These are phyloP conservation scores for Erodium moschatum DNA, from an alignment of 441 rosid species.

Conservation along the genomic window DNA sequence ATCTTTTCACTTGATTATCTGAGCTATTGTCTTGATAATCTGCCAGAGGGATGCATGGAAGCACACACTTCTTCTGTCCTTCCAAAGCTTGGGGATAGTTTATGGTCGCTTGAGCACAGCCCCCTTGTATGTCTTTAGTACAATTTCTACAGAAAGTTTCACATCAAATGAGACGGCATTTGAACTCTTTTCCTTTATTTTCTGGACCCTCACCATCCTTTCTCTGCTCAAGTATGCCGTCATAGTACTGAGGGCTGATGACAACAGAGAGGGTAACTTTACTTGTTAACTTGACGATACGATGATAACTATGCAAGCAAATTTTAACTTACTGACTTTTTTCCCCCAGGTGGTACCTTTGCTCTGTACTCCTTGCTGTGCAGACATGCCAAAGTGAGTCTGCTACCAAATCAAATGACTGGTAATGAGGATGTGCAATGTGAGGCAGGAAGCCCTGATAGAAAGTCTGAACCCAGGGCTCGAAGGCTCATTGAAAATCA, in stretches of 20 bases:
- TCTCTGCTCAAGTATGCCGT: conserved; percentile 45
- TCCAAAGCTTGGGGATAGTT: conserved; percentile 53
- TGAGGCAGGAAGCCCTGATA: conserved; percentile 25
- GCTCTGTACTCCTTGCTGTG: conserved; percentile 57
- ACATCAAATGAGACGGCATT: conserved; percentile 32
- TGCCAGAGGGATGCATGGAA: conserved; percentile 50
- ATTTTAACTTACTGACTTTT: conserved; percentile 11
- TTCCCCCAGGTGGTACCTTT: conserved; percentile 50
- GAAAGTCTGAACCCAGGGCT: conserved; percentile 34
- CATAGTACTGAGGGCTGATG: conserved; percentile 46
- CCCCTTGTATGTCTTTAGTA: conserved; percentile 50
- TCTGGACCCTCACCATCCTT: conserved; percentile 50
- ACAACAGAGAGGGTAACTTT: conserved; percentile 51
- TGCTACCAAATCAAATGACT: conserved; percentile 39
- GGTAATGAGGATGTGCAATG: conserved; percentile 23
- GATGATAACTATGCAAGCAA: not conserved
- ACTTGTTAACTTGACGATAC: not conserved
- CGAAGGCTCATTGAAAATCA: conserved; percentile 35
- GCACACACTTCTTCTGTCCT: conserved; percentile 38
- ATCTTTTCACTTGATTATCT: conserved; percentile 1
- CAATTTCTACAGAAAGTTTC: conserved; percentile 29
- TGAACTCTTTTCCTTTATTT: conserved; percentile 48
- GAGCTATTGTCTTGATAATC: conserved; percentile 12
- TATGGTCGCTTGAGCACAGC: conserved; percentile 51
- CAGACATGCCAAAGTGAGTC: conserved; percentile 49